Evolutionary conservation across 306 rosid genomes (phyloP).

Genomic region (Quercus robur): DNA sequence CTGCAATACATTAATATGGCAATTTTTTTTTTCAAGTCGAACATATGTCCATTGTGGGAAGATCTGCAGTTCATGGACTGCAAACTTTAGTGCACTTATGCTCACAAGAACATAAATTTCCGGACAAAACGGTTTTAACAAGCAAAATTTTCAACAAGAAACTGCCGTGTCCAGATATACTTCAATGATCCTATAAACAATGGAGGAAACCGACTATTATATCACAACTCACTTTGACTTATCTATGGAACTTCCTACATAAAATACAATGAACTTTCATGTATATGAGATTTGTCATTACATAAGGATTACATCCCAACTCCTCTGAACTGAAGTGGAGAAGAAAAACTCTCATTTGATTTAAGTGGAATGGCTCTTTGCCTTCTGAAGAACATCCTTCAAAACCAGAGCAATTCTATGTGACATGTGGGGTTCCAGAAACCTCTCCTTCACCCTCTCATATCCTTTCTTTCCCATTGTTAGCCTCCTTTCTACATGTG

Average conservation of each 20-base stretch:
- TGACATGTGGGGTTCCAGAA: conserved; percentile 79
- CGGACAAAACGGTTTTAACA: no score
- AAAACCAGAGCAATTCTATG: conserved; percentile 79
- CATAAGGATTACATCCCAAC: neutral
- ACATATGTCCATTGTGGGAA: neutral
- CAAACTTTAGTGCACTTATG: neutral
- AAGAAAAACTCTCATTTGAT: neutral
- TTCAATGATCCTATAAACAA: neutral
- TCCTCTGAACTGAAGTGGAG: no score
- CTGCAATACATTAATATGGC: no score
- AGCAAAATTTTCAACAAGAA: neutral
- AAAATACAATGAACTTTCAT: neutral
- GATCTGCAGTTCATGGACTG: neutral
- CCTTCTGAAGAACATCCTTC: conserved; percentile 60
- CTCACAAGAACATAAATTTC: neutral
- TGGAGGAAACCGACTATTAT: neutral
- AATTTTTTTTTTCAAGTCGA: no score
- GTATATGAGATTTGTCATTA: neutral
- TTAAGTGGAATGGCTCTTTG: conserved; percentile 30
- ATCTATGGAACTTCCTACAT: neutral
- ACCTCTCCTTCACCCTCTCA: conserved; percentile 74
- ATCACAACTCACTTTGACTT: neutral
- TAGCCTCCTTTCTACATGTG: conserved; percentile 82
- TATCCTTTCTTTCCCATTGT: conserved; percentile 85
- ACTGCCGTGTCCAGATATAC: neutral